A percentile compares a stretch with the other conserved stretches of the same genome.
phyloP scores from a whole-genome alignment of 306 rosid species.

The Cicer arietinum region DNA sequence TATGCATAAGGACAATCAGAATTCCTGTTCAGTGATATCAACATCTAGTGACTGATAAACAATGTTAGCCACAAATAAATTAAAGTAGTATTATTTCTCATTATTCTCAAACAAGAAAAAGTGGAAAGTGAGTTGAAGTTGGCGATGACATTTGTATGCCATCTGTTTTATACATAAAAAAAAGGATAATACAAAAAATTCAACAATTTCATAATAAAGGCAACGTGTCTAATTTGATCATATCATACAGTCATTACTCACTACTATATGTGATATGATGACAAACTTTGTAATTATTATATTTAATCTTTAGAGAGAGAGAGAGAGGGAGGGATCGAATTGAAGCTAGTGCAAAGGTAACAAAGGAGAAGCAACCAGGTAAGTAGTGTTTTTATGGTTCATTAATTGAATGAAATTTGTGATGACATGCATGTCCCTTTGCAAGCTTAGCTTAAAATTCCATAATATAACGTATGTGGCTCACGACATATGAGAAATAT shows the following conservation, averaged over 20 bases:
- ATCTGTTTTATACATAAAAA: conserved; percentile 28
- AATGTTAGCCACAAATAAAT: conserved; percentile 34
- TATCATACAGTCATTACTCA: not conserved
- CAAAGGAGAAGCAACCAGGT: not conserved
- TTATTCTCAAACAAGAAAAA: conserved; percentile 24
- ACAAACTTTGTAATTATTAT: not conserved
- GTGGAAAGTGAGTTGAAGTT: conserved; percentile 26
- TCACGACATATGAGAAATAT: too few relatives aligned
- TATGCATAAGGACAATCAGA: not conserved
- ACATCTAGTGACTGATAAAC: conserved; percentile 1
- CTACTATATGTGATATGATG: not conserved
- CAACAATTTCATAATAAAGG: not conserved
- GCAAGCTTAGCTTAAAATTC: too few relatives aligned
- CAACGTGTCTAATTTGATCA: not conserved
- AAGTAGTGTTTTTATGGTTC: not conserved
- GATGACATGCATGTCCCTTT: not conserved
- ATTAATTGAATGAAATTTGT: not conserved
- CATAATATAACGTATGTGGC: too few relatives aligned
- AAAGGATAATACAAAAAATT: conserved; percentile 36
- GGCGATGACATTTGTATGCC: not conserved
- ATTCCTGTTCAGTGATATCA: conserved; percentile 21
- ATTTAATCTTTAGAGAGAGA: too few relatives aligned
- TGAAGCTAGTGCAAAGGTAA: not conserved
- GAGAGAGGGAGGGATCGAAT: too few relatives aligned
- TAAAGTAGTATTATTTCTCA: conserved; percentile 1